phyloP scores from a whole-genome alignment of 116 monocot species.

The Cymodocea nodosa region DNA sequence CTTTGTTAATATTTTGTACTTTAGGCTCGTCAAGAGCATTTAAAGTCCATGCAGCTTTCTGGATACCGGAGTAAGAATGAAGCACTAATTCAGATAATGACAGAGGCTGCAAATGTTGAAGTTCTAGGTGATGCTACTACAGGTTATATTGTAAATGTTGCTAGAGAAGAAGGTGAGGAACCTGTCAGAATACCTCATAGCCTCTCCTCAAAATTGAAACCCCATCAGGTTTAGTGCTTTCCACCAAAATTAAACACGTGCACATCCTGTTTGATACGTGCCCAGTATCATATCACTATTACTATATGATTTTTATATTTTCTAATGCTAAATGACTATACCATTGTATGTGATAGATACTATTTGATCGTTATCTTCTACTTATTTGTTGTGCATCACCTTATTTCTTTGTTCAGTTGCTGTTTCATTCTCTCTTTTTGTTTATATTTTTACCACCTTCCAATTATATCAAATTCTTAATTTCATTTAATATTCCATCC shows the following conservation, averaged over 20 bases:
- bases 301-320: background rate
- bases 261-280: background rate
- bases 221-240: slow-evolving; percentile 55
- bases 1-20: slow-evolving; percentile 3
- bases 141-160: slow-evolving; percentile 83
- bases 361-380: too few relatives aligned
- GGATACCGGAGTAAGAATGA: slow-evolving; percentile 6
- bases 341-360: too few relatives aligned
- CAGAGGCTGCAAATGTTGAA: slow-evolving; percentile 11
- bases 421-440: too few relatives aligned
- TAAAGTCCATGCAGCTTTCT: slow-evolving; percentile 69
- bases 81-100: background rate
- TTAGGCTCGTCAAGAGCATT: slow-evolving; percentile 95
- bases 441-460: too few relatives aligned
- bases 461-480: too few relatives aligned
- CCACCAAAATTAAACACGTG: too few relatives aligned
- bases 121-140: slow-evolving; percentile 38
- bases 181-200: slow-evolving; percentile 71
- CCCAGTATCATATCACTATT: background rate
- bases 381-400: too few relatives aligned
- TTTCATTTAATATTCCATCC: too few relatives aligned
- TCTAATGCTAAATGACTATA: background rate
- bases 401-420: too few relatives aligned
- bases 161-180: slow-evolving; percentile 76
- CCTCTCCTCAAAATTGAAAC: slow-evolving; percentile 63